Conservation (phyloP, 371 early-diverging fungal species). For the Zopfochytrium polystomum region DNA sequence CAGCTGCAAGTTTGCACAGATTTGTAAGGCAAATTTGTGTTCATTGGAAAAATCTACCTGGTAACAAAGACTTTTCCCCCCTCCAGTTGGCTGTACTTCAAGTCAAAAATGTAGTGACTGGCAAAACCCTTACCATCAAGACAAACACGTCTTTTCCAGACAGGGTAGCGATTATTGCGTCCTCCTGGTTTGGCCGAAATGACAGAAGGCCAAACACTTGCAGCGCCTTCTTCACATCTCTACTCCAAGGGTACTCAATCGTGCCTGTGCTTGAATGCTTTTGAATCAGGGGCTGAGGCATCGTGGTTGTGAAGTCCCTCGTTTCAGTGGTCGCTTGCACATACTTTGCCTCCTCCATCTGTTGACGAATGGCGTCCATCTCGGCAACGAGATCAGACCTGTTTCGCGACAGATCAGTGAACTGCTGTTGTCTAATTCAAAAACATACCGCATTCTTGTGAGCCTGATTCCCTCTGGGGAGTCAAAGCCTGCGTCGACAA, state of each 20-base stretch:
- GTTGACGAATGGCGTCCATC: not conserved
- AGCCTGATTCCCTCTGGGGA: not conserved
- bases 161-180: conserved; percentile 90
- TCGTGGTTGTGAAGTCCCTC: not conserved
- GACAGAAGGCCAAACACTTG: conserved; percentile 70
- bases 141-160: conserved; percentile 93
- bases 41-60: too few species aligned
- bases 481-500: not conserved
- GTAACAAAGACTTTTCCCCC: conserved; percentile 98
- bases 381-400: too few species aligned
- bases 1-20: conserved; percentile 55
- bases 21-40: too few species aligned
- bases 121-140: conserved; percentile 69
- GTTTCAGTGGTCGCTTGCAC: not conserved
- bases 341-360: not conserved
- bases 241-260: conserved; percentile 65
- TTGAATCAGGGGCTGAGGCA: not conserved
- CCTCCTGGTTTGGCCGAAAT: conserved; percentile 91
- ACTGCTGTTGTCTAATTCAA: not conserved
- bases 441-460: not conserved
- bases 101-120: not conserved
- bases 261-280: not conserved
- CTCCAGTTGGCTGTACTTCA: conserved; percentile 86
- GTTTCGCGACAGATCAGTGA: too few species aligned
- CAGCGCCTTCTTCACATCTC: conserved; percentile 73